phyloP scores from a whole-genome alignment of 1,284 basidiomycete genomes.

The Hemileia vastatrix region DNA sequence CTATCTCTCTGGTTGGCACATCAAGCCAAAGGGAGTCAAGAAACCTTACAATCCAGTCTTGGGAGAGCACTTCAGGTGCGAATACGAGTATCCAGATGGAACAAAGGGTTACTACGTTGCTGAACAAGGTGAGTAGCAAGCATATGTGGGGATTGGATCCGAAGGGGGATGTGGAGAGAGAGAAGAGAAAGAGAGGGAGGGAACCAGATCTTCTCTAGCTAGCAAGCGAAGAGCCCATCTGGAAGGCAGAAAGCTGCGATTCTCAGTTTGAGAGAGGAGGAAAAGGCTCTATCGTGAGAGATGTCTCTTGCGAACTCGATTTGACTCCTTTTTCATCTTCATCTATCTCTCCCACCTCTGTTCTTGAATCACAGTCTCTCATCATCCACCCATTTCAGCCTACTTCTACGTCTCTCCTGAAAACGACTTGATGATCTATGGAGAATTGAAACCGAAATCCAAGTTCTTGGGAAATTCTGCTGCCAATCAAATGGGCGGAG shows the following conservation, averaged over 20 bases:
- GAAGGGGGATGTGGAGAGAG: neutral
- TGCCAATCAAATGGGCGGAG: constrained; percentile 89
- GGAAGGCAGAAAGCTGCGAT: no score
- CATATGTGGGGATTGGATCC: no score
- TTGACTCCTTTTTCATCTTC: neutral
- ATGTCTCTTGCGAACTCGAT: no score
- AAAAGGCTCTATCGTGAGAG: no score
- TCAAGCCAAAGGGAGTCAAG: constrained; percentile 99
- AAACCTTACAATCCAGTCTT: constrained; percentile 98
- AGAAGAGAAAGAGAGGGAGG: neutral
- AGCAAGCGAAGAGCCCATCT: neutral
- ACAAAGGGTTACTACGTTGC: constrained; percentile 91
- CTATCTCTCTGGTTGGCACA: constrained; percentile 98
- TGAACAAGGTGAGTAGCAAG: constrained; percentile 71
- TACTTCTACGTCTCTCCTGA: constrained; percentile 92
- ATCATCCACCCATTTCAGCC: constrained; percentile 88
- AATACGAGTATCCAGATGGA: constrained; percentile 83
- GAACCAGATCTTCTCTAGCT: neutral
- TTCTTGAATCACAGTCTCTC: constrained; percentile 72
- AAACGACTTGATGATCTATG: constrained; percentile 66
- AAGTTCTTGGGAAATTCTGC: constrained; percentile 95
- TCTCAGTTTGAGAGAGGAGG: no score
- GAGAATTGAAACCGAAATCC: constrained; percentile 88
- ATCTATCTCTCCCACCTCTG: constrained; percentile 3
- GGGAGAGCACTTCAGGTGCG: constrained; percentile 93